Evolutionary conservation across 139 green algal genomes (phyloP), one percentile per base, ranked within the genome.

Genomic region (Chlorella sp.): DNA sequence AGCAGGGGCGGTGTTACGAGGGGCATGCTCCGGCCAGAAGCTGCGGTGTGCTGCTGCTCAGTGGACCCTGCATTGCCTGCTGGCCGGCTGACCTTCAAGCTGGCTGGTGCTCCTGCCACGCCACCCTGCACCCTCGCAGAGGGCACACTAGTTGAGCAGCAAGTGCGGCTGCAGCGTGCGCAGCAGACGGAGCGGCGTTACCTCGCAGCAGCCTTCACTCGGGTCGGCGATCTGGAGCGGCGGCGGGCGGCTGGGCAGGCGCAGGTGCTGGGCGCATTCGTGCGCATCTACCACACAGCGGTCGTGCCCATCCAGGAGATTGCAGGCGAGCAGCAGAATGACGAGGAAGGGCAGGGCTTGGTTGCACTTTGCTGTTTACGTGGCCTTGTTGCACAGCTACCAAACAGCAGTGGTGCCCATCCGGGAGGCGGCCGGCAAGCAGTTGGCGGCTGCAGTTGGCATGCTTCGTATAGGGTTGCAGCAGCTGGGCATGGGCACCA

Each of bases 161-260:
- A 92, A 48, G 75, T 84, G 76, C 62, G 85, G 89, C 56, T 90
- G 60, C 78, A 82, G 69, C 74, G 46, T 19, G 85, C 88, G 44
- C 87, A 91, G 58, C 60, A 73, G 43, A 26, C 58, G n/a, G 90
- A 95, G 84, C 85, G 92, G 24, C 38, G 62, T 6, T 90, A 92
- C 72, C 88, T 96, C 19, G 87, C 87, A 43, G 75, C 78, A 36
- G 87, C 87, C 7, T 93, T 92, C 38, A 36, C 73, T 46, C 73
- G 81, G 6, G 86, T 93, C 32, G 75, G 84, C 41, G 86, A 89
- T 2, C 84, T 95, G 38, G 93, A 96, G 84, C 41, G 58, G 51
- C 74, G 81, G 65, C 86, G 93, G 2, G 76, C 91, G 7, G 81
- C 84, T 34, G 74, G 87, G 2, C 56, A 87, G 40, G 75, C 68